Evolutionary conservation across 345 rosid genomes (phyloP).

Genomic region (Lagerstroemia speciosa): DNA sequence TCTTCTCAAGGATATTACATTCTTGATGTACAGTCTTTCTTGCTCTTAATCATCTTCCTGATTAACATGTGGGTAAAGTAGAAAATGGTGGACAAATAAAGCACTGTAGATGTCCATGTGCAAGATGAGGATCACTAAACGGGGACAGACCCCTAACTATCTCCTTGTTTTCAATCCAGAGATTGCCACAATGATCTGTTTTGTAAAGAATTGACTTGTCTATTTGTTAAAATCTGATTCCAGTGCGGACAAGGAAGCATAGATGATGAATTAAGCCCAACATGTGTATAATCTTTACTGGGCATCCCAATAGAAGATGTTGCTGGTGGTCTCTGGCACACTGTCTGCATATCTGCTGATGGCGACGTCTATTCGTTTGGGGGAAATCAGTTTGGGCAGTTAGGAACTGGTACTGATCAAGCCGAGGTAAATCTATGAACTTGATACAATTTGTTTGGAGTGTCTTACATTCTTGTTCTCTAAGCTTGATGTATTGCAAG

Average conservation of each 20-base stretch:
- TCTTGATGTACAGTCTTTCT: not conserved
- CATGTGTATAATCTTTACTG: conserved; percentile 76
- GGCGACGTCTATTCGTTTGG: conserved; percentile 95
- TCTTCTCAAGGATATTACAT: no score
- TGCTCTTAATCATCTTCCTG: conserved; percentile 15
- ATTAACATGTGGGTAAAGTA: conserved; percentile 49
- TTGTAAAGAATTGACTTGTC: not conserved
- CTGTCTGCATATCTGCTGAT: conserved; percentile 73
- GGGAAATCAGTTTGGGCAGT: conserved; percentile 97
- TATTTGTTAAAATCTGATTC: conserved; percentile 10
- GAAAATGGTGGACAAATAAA: conserved; percentile 45
- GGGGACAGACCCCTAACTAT: conserved; percentile 19
- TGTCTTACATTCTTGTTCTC: not conserved
- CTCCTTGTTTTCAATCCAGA: not conserved
- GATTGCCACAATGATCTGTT: conserved; percentile 1
- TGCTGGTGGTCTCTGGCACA: conserved; percentile 96
- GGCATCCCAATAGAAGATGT: conserved; percentile 68
- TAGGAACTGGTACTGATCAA: conserved; percentile 94
- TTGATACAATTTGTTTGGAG: not conserved
- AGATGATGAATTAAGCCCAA: conserved; percentile 82
- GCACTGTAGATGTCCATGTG: conserved; percentile 44
- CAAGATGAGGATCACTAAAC: conserved; percentile 42
- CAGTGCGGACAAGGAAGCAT: conserved; percentile 99
- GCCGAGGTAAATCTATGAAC: conserved; percentile 57
- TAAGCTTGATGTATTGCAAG: not conserved